These are phyloP conservation scores for Solanum etuberosum DNA, from an alignment of 257 asterid genomes.

Conservation along the genomic window DNA sequence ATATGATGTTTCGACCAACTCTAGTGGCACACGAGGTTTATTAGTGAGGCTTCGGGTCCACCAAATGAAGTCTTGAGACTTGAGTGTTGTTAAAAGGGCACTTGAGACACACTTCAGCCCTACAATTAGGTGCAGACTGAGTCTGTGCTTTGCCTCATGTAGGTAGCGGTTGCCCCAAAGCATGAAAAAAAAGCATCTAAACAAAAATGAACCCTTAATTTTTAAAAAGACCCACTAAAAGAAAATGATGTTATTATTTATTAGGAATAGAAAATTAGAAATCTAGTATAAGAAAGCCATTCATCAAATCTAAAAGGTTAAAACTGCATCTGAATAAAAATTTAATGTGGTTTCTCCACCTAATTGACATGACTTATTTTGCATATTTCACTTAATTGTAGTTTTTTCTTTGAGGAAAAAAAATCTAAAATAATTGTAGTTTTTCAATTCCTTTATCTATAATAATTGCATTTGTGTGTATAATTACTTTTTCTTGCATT, in stretches of 20 bases:
- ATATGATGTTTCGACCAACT: not conserved
- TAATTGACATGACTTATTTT: not conserved
- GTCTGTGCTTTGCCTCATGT: not conserved
- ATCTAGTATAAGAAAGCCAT: not conserved
- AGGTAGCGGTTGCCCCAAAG: not conserved
- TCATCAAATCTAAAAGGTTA: not conserved
- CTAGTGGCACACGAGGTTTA: not conserved
- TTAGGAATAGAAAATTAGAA: not conserved
- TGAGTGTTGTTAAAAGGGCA: not conserved
- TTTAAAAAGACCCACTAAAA: not conserved
- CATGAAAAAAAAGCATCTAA: not conserved
- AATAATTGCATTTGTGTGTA: not conserved
- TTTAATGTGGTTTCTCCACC: not conserved
- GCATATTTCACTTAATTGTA: not conserved
- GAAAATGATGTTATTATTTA: not conserved
- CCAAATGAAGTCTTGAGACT: not conserved
- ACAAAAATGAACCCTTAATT: not conserved
- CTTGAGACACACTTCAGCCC: not conserved
- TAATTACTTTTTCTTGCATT: not conserved
- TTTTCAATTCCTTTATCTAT: not conserved
- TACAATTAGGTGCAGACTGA: not conserved
- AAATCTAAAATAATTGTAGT: not conserved
- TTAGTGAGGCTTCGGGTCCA: not conserved
- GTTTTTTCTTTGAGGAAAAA: not conserved
- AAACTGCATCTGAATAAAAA: not conserved